Evolutionary conservation across 331 rosid species (phyloP), one percentile per base, ranked within the genome.

Genomic region (Rhamnella rubrinervis): DNA sequence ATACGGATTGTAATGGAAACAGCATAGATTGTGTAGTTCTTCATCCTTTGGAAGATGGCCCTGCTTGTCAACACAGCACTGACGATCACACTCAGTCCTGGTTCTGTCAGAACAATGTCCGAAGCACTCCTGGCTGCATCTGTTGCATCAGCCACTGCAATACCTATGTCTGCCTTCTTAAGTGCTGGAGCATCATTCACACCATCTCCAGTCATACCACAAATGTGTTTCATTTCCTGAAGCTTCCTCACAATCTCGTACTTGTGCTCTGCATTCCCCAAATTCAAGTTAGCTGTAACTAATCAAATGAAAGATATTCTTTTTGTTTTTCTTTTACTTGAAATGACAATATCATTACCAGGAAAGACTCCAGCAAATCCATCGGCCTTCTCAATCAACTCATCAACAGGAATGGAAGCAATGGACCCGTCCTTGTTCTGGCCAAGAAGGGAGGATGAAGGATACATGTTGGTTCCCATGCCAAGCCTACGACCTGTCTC

Each of bases 361-460:
- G 98, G 98, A 83, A 92, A 92, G 78, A 92, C 98, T 60, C 98
- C 98, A 2, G 98, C 98, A 64, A 92, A 92, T 23, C 97, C 97
- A 59, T 92, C 97, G 25, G 97, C 97, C 82, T 85, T 87, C 77
- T 92, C 97, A 70, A 92, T 92, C 52, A 92, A 93, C 49, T 92
- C 96, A 73, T 89, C 93, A 13, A 92, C 59, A 7, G 97, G 82
- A 25, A 92, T 80, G 20, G 88, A 18, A 38, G 92, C 74, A 55
- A 83, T 74, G 50, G 83, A 16, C 26, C 25, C 82, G 40, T 92
- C 98, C 63, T 72, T 78, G 89, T 75, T 51, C 31, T 86, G 78
- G 11, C 95, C 95, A 11, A 92, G 95, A 40, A 92, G 96, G 49
- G 96, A 75, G n/a, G 96, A 89, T 13, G 98, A 92, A 50, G 97